Base-by-base conservation (phyloP, 2,329 filamentous ascomycete species). In the Sporothrix phasma region DNA sequence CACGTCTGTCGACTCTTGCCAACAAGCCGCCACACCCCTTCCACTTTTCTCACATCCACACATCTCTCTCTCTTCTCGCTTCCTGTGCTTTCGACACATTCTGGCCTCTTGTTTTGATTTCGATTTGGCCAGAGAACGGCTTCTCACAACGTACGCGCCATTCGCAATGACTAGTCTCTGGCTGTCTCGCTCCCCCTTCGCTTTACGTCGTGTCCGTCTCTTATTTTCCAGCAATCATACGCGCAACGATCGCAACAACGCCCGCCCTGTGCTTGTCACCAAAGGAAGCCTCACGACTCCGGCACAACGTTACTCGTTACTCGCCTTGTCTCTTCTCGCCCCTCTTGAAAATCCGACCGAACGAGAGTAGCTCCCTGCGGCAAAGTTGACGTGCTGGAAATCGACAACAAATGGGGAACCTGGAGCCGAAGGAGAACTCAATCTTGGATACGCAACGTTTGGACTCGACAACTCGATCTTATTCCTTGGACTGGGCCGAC, bases 41-140 rank as follows among this genome's bases (percentile, higher is more conserved):
- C 53, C 53, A 47, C 53, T 63, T 64, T 46, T 51, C 60, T 62
- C 60, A 24, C 51, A 49, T 56, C 51, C n/a, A 37, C 51, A 56
- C 45, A 58, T 22, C 51, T 58, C 15, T 41, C 11, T 45, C 31
- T 49, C 45, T 26, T 56, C 46, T 37, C 51, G 37, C 34, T 24
- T n/a, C 31, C 37, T 46, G 51, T 47, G 17, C 49, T 45, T 62
- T 17, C n/a, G 29, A 19, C n/a, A 34, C 31, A 8, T 19, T 59
- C 22, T 22, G 24, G 24, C 37, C 15, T 31, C 39, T 1, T 29
- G 22, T 49, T 19, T 39, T 13, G 37, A 19, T 8, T 39, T 49
- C 6, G 24, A 31, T 43, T 53, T 39, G n/a, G n/a, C 43, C 59
- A 47, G 54, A 41, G 54, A n/a, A 43, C 37, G 29, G 13, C 13